Evolutionary conservation across 1,139 yeast species (phyloP), one percentile per base, ranked within the genome.

Genomic region (Petasospora fabianii): DNA sequence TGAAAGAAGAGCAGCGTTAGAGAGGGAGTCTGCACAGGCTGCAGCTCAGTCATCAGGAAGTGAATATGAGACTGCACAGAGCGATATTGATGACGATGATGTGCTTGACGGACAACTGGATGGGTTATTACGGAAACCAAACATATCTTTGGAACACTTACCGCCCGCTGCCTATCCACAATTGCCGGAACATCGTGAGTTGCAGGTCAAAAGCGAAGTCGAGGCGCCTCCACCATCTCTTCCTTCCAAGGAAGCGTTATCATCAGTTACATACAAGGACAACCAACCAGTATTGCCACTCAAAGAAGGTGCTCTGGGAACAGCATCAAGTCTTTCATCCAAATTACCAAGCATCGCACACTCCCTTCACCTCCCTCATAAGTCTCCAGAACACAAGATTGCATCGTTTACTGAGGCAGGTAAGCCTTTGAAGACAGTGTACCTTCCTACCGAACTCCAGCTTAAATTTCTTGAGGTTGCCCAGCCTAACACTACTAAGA

Each of bases 381-480:
- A 24, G 24, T 18, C 15, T 5, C 40, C 32, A 31, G 34, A 63
- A 32, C 77, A 73, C 52, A 65, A 66, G 44, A 58, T 70, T 0
- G 58, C 60, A 11, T 59, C 64, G 40, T 49, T 56, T 18, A 72
- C 79, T 1, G 82, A 77, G 49, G 72, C 71, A 19, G 81, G 81
- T 0, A 62, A 61, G 6, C 73, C 78, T 3, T 55, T 77, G 32
- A 64, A 81, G 34, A 64, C 77, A 0, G 55, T 75, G 2, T 76
- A 68, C 51, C 53, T 76, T 13, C 80, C 84, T 0, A 44, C 57
- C 0, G 58, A 59, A 21, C 58, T 77, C 14, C 64, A 73, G 24
- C 41, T 56, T 2, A 46, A 54, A 20, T 77, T 77, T 47, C 59
- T 75, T 9, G 46, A 53, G 17, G 54, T 73, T 11, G 78, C 83